Base-by-base conservation (phyloP, 441 rosid species). In the Breynia disticha region DNA sequence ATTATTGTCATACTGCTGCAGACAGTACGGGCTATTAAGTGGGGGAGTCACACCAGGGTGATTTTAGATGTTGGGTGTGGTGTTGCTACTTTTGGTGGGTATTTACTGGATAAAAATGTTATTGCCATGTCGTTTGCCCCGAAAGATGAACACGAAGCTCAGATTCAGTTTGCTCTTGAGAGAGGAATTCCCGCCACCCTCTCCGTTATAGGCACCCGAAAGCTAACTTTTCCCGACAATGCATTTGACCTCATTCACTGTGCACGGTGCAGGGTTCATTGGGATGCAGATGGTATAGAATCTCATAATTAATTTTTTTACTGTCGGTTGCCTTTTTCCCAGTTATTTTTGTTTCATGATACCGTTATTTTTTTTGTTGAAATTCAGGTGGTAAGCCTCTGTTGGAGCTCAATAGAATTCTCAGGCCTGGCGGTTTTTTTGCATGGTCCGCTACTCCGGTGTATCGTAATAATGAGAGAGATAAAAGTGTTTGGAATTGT, bases 81-180 rank as follows among this genome's bases (percentile, higher is more conserved):
- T 1, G 96, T 90, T 6, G 96, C 98, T 47, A 83, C 87, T 80
- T 83, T 91, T 66, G 96, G 98, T n/a, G 98, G 96, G 48, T 76
- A 72, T 67, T 71, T 91, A 71, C 65, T 82, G 56, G 84, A 85
- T 54, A 83, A 64, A 74, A 69, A 72, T 72, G 98, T 83, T 11
- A 71, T 91, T 58, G 80, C 95, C 17, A 83, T 91, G 96, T 91
- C 98, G 6, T 72, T 91, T 63, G 96, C 96, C 8, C 98, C 98
- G 16, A 91, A 91, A 74, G 98, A 87, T 69, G 95, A 87, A 61
- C 98, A 91, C 16, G 96, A 91, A 69, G 95, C 96, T 75, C 98
- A 87, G 79, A 87, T 91, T 67, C 95, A 91, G 72, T 87, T 91
- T 68, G 95, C 95, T 55, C 67, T 91, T 18, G 98, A 91, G 67